Base-by-base conservation (phyloP, 257 asterid genomes). In the Lavandula angustifolia region DNA sequence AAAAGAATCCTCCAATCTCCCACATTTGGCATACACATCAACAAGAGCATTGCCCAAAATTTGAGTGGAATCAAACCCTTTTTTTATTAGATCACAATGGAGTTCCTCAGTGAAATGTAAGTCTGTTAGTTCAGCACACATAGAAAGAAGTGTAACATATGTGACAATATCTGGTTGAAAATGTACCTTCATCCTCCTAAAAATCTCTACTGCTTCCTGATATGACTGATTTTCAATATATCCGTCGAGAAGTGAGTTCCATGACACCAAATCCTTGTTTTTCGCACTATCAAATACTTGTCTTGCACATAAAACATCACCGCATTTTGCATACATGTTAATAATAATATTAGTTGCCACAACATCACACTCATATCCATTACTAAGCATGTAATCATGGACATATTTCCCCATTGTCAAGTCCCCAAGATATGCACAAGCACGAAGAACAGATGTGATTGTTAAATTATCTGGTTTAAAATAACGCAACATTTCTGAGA, bases 311-410 rank as follows among this genome's bases (percentile, higher is more conserved):
- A 47, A 37, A 59, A 88, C 49, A 66, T 86, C 90, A 60, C 92
- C 90, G 75, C 94, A 91, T 71, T 81, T 91, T 29, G 83, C 88
- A 48, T 88, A 91, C 98, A 83, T 88, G 80, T 86, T 83, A 52
- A 91, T 74, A 9, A 84, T 60, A 17, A 88, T 76, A 66, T 91
- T 88, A 49, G 70, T 67, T 16, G 82, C 68, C 3, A 80, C 75
- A 35, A 72, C 60, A 46, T 88, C 92, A 73, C 75, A 78, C 37
- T 62, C 79, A 54, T 78, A 80, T 72, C 84, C 83, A 52, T 79
- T 79, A n/a, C 62, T 76, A 65, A 79, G 71, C 85, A 88, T 70
- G 79, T 73, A 88, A 27, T 75, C 81, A 63, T 88, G 96, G 40
- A 84, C 79, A 51, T 48, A 77, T 60, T 77, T 86, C 62, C 95